Conservation (phyloP, 441 rosid species). For the Arabidopsis lyrata region DNA sequence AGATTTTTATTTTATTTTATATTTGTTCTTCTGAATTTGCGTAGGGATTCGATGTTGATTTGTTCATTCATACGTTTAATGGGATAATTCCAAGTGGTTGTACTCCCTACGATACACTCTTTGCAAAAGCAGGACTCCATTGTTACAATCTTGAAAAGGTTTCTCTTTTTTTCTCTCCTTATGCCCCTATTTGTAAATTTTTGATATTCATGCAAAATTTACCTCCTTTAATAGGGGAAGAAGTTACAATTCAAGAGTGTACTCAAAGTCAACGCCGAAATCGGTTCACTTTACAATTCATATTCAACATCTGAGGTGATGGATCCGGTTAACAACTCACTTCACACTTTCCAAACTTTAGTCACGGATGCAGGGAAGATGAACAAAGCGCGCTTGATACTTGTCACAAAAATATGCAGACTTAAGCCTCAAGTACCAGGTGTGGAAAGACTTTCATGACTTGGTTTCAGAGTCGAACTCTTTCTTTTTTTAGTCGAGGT, state of each 20-base stretch:
- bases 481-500: no score
- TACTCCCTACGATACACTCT: not conserved
- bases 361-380: not conserved
- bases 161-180: not conserved
- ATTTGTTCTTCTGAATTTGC: no score
- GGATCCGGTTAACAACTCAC: conserved; percentile 1
- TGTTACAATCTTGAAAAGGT: conserved; percentile 27
- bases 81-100: not conserved
- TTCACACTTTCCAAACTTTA: conserved; percentile 21
- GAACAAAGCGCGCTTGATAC: not conserved
- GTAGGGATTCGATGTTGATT: conserved; percentile 30
- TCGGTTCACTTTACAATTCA: not conserved
- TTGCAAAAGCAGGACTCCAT: conserved; percentile 5
- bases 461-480: no score
- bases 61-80: not conserved
- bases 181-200: no score
- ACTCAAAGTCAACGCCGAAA: conserved; percentile 1
- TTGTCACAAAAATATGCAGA: conserved; percentile 3
- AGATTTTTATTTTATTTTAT: no score
- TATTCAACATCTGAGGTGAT: conserved; percentile 5
- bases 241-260: not conserved
- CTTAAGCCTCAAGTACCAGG: conserved; percentile 23
- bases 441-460: not conserved
- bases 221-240: not conserved
- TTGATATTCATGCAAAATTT: no score